Evolutionary conservation across 768 basidiomycete genomes (phyloP), one percentile per base, ranked within the genome.

Genomic region (Mycena crocata): DNA sequence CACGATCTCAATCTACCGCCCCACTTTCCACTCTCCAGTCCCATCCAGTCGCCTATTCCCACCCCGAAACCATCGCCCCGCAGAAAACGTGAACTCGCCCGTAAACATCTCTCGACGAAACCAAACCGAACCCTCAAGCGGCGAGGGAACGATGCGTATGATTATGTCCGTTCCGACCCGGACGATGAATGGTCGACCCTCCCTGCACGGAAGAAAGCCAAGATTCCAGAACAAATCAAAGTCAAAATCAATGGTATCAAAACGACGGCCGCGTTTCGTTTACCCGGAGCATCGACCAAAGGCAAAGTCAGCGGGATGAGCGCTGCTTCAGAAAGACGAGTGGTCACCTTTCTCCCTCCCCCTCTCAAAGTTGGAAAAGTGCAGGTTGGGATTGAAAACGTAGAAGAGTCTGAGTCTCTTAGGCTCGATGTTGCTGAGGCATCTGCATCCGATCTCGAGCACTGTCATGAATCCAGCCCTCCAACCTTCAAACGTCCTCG

Each of bases 131-230:
- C 64, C 12, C n/a, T 52, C 15, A 52, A 67, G n/a, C 26, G 49
- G 19, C 62, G 58, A 37, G 50, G 60, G 37, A 65, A 57, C 21
- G 74, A 70, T 31, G 77, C 78, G 10, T 81, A 82, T 50, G 63
- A 64, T 23, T 75, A 75, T 57, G 44, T 66, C 12, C 56, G 51
- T 5, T 49, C 68, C 9, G 79, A 82, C 52, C 62, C 75, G 3
- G 81, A 82, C 49, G 79, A 80, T 52, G 70, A 76, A 23, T 83
- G 81, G 81, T 77, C 74, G 24, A 82, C 82, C 2, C 67, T 83
- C 15, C 78, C 78, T 6, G n/a, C 62, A 5, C 72, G 75, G 24
- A 82, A 79, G 69, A 80, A 75, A 62, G 44, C 42, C 9, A 80
- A 79, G 46, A 51, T 37, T 31, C 4, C 28, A 35, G 50, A 57